A percentile compares a stretch with the other conserved stretches of the same genome.
phyloP scores from a whole-genome alignment of 1,139 yeast genomes.

The Suhomyces panamericanus region DNA sequence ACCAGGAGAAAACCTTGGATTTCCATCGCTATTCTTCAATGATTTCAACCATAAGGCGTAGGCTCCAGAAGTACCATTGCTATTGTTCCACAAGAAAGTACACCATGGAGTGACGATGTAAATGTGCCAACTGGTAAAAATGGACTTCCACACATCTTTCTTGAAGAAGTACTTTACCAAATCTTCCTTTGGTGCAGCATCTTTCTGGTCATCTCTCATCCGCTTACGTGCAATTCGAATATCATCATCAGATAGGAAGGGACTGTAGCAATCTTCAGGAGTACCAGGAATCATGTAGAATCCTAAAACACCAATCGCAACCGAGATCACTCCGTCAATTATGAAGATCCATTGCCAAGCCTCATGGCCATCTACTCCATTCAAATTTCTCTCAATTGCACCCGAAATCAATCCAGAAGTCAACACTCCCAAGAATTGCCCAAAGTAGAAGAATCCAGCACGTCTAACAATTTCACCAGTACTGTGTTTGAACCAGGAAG shows the following conservation, averaged over 20 bases:
- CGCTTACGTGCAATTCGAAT: slow-evolving; percentile 58
- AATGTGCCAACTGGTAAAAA: slow-evolving; percentile 28
- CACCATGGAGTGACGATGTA: slow-evolving; percentile 24
- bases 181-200: slow-evolving; percentile 26
- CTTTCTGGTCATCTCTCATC: slow-evolving; percentile 43
- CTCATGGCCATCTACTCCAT: slow-evolving; percentile 48
- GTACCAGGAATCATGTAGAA: slow-evolving; percentile 66
- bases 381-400: slow-evolving; percentile 48
- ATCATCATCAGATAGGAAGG: slow-evolving; percentile 60
- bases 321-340: slow-evolving; percentile 60
- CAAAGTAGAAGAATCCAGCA: slow-evolving; percentile 58
- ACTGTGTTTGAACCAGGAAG: slow-evolving; percentile 52
- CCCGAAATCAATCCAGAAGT: slow-evolving; percentile 66
- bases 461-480: slow-evolving; percentile 58
- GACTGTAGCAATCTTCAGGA: slow-evolving; percentile 56
- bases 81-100: slow-evolving; percentile 32
- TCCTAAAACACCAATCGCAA: slow-evolving; percentile 62
- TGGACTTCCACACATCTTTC: slow-evolving; percentile 22
- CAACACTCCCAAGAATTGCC: slow-evolving; percentile 58
- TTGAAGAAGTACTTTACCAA: slow-evolving; percentile 26
- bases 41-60: slow-evolving; percentile 42
- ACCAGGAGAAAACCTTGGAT: slow-evolving; percentile 28
- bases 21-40: slow-evolving; percentile 24
- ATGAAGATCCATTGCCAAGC: slow-evolving; percentile 78
- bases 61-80: slow-evolving; percentile 48